A percentile compares a stretch with the other conserved stretches of the same genome.
phyloP scores from a whole-genome alignment of 1,139 yeast genomes.

The Suhomyces panamericanus region DNA sequence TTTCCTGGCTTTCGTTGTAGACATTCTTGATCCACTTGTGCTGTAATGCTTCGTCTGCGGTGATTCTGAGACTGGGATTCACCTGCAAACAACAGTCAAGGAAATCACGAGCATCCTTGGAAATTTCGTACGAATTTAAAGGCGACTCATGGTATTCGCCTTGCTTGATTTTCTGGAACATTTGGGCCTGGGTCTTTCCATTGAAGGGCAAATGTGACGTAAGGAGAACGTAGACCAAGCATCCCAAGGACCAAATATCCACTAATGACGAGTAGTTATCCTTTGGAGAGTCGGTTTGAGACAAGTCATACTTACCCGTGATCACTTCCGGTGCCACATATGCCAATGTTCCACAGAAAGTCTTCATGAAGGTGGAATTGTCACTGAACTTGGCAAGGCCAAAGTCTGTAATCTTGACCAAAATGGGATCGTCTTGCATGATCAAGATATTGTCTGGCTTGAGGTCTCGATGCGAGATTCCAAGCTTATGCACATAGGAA shows the following conservation, averaged over 20 bases:
- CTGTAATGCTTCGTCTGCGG: conserved; percentile 68
- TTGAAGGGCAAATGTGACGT: conserved; percentile 94
- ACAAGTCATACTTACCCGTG: conserved; percentile 59
- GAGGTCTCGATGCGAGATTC: conserved; percentile 90
- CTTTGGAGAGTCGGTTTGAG: conserved; percentile 23
- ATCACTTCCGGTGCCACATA: conserved; percentile 95
- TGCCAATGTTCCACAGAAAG: conserved; percentile 88
- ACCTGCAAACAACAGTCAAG: conserved; percentile 68
- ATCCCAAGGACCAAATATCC: conserved; percentile 92
- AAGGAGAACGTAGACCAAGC: conserved; percentile 82
- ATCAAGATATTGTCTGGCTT: conserved; percentile 92
- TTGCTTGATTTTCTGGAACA: conserved; percentile 69
- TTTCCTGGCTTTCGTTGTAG: conserved; percentile 34
- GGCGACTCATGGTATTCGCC: conserved; percentile 86
- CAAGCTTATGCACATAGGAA: conserved; percentile 80
- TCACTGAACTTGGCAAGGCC: conserved; percentile 84
- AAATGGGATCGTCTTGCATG: conserved; percentile 86
- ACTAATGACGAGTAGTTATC: conserved; percentile 77
- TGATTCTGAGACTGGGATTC: conserved; percentile 67
- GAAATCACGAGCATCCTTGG: conserved; percentile 67
- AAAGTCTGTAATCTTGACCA: conserved; percentile 89
- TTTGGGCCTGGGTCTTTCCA: conserved; percentile 84
- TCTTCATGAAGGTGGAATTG: conserved; percentile 75
- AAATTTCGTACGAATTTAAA: conserved; percentile 63
- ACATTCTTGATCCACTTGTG: conserved; percentile 62